A percentile compares a stretch with the other conserved stretches of the same genome.
These are phyloP conservation scores for Caloboletus inedulis DNA, from an alignment of 1,284 basidiomycete genomes.

Conservation along the genomic window DNA sequence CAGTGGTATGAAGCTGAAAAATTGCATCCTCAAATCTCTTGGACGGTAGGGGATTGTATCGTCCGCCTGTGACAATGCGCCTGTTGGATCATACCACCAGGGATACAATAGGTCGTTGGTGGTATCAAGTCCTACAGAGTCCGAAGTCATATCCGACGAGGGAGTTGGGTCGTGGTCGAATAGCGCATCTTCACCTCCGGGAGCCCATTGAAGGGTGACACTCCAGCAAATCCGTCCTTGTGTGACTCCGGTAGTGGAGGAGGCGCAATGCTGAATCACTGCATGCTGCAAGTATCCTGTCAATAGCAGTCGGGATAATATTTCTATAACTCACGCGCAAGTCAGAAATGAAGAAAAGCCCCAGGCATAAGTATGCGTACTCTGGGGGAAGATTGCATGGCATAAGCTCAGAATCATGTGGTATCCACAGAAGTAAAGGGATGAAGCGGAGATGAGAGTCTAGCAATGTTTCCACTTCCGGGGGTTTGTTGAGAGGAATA, in stretches of 20 bases:
- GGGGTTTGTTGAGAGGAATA: conserved; percentile 24
- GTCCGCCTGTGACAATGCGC: conserved; percentile 1
- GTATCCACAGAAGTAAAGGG: conserved; percentile 30
- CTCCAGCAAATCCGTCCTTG: conserved; percentile 29
- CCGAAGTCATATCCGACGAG: background rate
- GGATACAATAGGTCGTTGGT: conserved; percentile 12
- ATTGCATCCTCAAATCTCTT: conserved; percentile 26
- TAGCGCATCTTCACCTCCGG: conserved; percentile 30
- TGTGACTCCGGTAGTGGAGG: background rate
- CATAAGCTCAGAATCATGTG: conserved; percentile 18
- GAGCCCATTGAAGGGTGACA: conserved; percentile 30
- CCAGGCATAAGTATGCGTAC: conserved; percentile 30
- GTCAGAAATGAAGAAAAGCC: conserved; percentile 31
- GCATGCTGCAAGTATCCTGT: conserved; percentile 16
- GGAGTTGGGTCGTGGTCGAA: background rate
- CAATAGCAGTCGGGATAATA: background rate
- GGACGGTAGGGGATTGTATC: conserved; percentile 4
- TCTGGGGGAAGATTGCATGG: conserved; percentile 20
- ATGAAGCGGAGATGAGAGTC: conserved; percentile 12
- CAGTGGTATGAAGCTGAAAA: conserved; percentile 35
- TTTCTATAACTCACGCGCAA: conserved; percentile 23
- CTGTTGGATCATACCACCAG: conserved; percentile 25
- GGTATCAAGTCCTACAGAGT: background rate
- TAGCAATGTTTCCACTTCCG: conserved; percentile 25
- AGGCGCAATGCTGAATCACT: background rate